Percentiles rank a stretch among this genome's conserved stretches.
These are phyloP conservation scores for Aspergillus luchuensis DNA, from an alignment of 2,329 filamentous ascomycete genomes.

Conservation along the genomic window DNA sequence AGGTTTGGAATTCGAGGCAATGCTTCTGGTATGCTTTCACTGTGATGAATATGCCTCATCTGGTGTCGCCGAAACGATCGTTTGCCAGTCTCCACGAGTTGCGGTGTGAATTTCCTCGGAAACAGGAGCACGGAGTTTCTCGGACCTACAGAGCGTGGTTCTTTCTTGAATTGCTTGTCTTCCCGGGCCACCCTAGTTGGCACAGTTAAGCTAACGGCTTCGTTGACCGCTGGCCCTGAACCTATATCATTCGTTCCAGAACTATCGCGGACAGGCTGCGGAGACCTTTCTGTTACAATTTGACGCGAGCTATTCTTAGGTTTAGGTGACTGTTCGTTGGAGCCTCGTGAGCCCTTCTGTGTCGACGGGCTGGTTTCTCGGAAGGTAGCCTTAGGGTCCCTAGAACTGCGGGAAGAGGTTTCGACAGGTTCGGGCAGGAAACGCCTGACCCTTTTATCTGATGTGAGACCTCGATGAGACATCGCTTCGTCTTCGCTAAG, in stretches of 20 bases:
- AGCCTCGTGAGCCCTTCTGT: neutral
- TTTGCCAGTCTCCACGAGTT: slow-evolving; percentile 36
- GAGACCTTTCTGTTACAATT: neutral
- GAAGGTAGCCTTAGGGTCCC: slow-evolving; percentile 21
- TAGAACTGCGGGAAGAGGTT: slow-evolving; percentile 44
- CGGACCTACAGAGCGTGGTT: neutral
- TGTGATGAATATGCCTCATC: slow-evolving; percentile 39
- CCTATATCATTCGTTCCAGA: neutral
- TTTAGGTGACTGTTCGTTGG: neutral
- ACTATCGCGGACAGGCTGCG: neutral
- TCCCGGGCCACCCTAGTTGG: slow-evolving; percentile 16
- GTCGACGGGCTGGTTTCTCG: neutral
- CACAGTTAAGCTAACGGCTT: neutral
- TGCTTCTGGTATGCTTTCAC: slow-evolving; percentile 18
- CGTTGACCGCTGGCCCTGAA: neutral
- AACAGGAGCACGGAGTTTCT: neutral
- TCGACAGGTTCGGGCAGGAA: slow-evolving; percentile 49
- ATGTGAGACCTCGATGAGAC: slow-evolving; percentile 7
- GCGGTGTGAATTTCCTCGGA: slow-evolving; percentile 34
- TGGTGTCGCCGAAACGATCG: slow-evolving; percentile 31
- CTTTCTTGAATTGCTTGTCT: neutral
- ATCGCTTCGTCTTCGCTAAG: neutral
- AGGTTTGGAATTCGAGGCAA: slow-evolving; percentile 1
- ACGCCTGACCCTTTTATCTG: slow-evolving; percentile 25
- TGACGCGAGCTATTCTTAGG: neutral